Percentiles rank a stretch among this genome's conserved stretches.
Conservation (phyloP, 148 eudicot genomes). For the Polygonum maritimum region DNA sequence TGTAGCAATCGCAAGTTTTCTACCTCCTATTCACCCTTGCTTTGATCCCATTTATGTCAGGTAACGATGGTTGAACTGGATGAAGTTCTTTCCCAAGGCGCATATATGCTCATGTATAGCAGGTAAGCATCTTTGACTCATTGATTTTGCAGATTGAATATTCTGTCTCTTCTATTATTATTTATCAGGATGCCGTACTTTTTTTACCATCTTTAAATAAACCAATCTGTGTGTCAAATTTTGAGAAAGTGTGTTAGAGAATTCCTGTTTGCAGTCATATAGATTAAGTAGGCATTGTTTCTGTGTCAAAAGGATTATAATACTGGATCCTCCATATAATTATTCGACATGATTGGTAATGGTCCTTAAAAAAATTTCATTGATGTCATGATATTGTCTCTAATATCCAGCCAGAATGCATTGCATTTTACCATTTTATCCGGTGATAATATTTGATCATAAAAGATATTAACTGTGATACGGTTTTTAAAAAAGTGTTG, state of each 20-base stretch:
- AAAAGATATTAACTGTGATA: too few relatives aligned
- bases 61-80: constrained; percentile 67
- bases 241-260: neutral
- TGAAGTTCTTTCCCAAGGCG: constrained; percentile 93
- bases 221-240: neutral
- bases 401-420: neutral
- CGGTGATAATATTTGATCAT: neutral
- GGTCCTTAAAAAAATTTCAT: neutral
- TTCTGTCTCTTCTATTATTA: neutral
- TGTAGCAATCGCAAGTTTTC: neutral
- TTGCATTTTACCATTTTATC: neutral
- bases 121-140: constrained; percentile 31
- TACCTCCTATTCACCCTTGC: neutral
- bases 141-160: neutral
- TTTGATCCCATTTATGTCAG: constrained; percentile 28
- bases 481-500: neutral
- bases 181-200: neutral
- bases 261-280: neutral
- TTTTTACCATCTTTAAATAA: neutral
- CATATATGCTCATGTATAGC: constrained; percentile 94
- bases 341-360: neutral
- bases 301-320: neutral
- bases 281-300: neutral
- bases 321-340: neutral
- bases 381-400: neutral